Evolutionary conservation across 2,329 filamentous ascomycete species (phyloP).

Genomic region (Juglanconis sp.): DNA sequence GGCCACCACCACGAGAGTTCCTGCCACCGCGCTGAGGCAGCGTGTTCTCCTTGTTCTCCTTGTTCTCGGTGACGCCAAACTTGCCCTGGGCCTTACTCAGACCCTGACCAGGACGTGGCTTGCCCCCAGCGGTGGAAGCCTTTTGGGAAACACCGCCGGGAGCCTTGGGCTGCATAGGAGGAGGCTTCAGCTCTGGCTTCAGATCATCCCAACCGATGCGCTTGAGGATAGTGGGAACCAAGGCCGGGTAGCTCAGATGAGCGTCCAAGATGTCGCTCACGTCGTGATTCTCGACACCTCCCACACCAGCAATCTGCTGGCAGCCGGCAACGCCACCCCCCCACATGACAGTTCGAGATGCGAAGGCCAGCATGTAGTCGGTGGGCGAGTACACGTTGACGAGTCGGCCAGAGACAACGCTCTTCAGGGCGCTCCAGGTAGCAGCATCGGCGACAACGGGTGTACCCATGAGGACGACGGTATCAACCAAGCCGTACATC

Average conservation of each 20-base stretch:
- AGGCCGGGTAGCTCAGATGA: conserved; percentile 67
- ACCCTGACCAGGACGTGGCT: neutral
- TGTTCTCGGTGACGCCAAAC: conserved; percentile 2
- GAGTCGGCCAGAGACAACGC: conserved; percentile 77
- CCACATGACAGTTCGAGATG: conserved; percentile 69
- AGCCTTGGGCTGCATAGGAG: neutral
- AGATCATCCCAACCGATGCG: conserved; percentile 69
- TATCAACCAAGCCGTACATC: conserved; percentile 83
- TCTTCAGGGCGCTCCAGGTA: conserved; percentile 75
- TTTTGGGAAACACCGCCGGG: neutral
- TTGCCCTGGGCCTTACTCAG: neutral
- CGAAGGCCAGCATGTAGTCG: conserved; percentile 83
- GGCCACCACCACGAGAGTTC: conserved; percentile 1
- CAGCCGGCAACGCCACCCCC: conserved; percentile 74
- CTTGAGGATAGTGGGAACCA: conserved; percentile 64
- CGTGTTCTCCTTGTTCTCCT: conserved; percentile 17
- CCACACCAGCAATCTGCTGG: conserved; percentile 66
- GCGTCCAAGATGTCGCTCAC: conserved; percentile 63
- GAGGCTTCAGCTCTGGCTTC: conserved; percentile 15
- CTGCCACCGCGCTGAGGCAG: conserved; percentile 14
- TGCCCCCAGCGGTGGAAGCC: neutral
- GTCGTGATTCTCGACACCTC: conserved; percentile 65
- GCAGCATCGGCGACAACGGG: conserved; percentile 70
- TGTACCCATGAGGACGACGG: conserved; percentile 78
- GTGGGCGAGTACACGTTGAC: conserved; percentile 87